These are phyloP conservation scores for Paraphoma sp. DNA, from an alignment of 2,329 filamentous ascomycete species.

Conservation along the genomic window DNA sequence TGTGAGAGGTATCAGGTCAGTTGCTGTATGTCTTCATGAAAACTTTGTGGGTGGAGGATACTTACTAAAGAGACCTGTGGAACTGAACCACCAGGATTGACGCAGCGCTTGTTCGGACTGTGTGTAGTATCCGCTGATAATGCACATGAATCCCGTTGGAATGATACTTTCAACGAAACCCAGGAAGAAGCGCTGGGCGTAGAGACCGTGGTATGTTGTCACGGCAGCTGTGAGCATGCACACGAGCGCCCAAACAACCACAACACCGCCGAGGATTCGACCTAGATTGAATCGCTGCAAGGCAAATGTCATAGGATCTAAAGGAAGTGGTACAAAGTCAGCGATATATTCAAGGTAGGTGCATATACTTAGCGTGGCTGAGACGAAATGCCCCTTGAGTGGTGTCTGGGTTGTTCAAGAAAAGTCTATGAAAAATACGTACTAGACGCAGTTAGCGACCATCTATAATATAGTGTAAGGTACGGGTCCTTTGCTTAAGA, in stretches of 20 bases:
- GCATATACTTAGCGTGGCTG: too few relatives aligned
- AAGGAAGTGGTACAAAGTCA: too few relatives aligned
- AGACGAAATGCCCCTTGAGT: too few relatives aligned
- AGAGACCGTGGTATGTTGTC: conserved; percentile 68
- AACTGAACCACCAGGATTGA: conserved; percentile 71
- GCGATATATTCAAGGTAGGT: too few relatives aligned
- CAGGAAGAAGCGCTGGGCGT: conserved; percentile 61
- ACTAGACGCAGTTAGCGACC: too few relatives aligned
- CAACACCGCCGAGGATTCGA: conserved; percentile 67
- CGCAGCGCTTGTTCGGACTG: conserved; percentile 56
- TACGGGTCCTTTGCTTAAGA: too few relatives aligned
- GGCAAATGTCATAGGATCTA: conserved; percentile 74
- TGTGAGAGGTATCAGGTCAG: too few relatives aligned
- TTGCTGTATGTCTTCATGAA: too few relatives aligned
- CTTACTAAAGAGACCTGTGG: conserved; percentile 49
- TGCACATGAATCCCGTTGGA: conserved; percentile 64
- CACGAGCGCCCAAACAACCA: conserved; percentile 70
- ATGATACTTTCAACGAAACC: conserved; percentile 64
- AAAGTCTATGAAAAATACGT: too few relatives aligned
- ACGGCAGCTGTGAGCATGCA: conserved; percentile 75
- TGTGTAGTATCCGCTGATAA: conserved; percentile 53
- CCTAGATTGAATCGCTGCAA: conserved; percentile 72
- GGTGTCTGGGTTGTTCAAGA: too few relatives aligned
- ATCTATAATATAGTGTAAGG: too few relatives aligned
- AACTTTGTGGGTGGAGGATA: too few relatives aligned